phyloP scores from a whole-genome alignment of 2,329 filamentous ascomycete species.

The Camptophora hylomeconis region DNA sequence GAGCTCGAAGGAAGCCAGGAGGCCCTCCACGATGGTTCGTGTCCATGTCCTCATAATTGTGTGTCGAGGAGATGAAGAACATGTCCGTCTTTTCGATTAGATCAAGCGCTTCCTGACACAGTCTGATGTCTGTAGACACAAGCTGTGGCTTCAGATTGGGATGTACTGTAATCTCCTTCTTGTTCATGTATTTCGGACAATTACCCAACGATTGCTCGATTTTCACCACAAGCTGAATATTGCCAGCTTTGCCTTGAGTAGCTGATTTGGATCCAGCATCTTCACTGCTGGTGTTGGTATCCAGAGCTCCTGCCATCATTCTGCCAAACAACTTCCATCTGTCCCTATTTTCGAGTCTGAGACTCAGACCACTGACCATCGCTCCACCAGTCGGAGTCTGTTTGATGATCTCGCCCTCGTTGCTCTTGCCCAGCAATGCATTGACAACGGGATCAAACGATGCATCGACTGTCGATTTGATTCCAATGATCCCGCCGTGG shows the following conservation, averaged over 20 bases:
- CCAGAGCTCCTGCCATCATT: constrained; percentile 51
- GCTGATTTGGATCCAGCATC: constrained; percentile 15
- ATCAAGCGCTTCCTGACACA: constrained; percentile 43
- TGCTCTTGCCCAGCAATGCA: constrained; percentile 40
- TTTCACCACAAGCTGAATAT: constrained; percentile 49
- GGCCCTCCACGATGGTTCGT: constrained; percentile 69
- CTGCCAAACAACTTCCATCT: constrained; percentile 62
- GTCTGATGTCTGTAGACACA: constrained; percentile 31
- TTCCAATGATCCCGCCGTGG: constrained; percentile 45
- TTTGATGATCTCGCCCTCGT: constrained; percentile 31
- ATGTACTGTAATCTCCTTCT: constrained; percentile 44
- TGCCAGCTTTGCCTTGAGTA: constrained; percentile 16
- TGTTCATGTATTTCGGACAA: constrained; percentile 61
- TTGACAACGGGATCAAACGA: constrained; percentile 57
- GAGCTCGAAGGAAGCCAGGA: constrained; percentile 58
- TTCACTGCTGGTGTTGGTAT: constrained; percentile 19
- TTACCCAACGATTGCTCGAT: constrained; percentile 56
- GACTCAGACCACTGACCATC: constrained; percentile 49
- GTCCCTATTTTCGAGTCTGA: constrained; percentile 54
- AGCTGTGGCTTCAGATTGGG: constrained; percentile 43
- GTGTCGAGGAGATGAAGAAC: constrained; percentile 62
- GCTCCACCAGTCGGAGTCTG: constrained; percentile 26
- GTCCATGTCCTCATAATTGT: constrained; percentile 57
- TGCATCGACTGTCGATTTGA: constrained; percentile 48
- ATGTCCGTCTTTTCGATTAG: constrained; percentile 55